Evolutionary conservation across 2,329 filamentous ascomycete genomes (phyloP), one percentile per base, ranked within the genome.

Genomic region (Fusarium kyushuense): DNA sequence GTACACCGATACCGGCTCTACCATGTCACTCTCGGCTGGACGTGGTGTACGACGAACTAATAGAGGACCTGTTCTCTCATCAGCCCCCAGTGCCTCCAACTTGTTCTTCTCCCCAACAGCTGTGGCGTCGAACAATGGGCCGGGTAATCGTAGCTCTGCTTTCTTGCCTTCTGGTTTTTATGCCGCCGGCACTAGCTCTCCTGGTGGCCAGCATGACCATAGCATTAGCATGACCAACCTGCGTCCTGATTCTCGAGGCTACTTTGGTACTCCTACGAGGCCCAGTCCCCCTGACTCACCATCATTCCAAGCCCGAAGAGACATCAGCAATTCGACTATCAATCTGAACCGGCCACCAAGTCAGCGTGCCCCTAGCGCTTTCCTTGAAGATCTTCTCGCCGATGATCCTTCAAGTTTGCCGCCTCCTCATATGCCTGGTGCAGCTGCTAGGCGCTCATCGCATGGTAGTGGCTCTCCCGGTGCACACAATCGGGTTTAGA

Each of bases 51-150:
- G 86, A 56, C 82, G 85, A 48, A 84, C 84, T 16, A 82, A 79
- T 58, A 84, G 86, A 47, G 85, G 82, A 2, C 83, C 85, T 5
- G 79, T 81, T 30, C 84, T 84, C 3, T 87, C 86, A 12, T 81
- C 81, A 51, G 88, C 86, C 27, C 88, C 84, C 13, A 91, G 87
- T 74, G 83, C 86, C 72, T 88, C 88, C 36, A 92, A 91, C 65
- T 84, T 98, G 17, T 99, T 99, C 86, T 99, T 97, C 83, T 97
- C 94, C 10, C 96, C 96, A 1, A 98, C 96, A 1, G 94, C 94
- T 2, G 88, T 87, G 41, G 83, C 87, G 10, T 82, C 92, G 3
- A 91, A 91, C 16, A 88, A 87, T 38, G 81, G 84, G 16, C 83
- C 84, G 58, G 83, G 84, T 51, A 87, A 87, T 71, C 90, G 94